Evolutionary conservation across 2,329 filamentous ascomycete genomes (phyloP).

Genomic region (Sordariomycetes sp.): DNA sequence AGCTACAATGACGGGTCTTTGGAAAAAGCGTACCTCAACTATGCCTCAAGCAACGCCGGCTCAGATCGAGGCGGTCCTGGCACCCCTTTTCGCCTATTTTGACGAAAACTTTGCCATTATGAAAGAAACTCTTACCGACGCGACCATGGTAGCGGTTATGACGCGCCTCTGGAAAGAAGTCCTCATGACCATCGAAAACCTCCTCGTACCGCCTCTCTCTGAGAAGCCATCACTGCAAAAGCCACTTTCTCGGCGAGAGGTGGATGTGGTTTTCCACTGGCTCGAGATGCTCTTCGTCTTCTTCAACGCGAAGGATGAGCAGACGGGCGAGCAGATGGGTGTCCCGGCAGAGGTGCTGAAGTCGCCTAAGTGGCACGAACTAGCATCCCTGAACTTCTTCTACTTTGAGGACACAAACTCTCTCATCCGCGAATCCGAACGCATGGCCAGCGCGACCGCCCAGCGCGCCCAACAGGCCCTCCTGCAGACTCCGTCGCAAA

Average conservation of each 20-base stretch:
- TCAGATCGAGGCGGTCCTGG: constrained; percentile 73
- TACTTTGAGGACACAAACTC: constrained; percentile 91
- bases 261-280: constrained; percentile 95
- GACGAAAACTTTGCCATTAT: constrained; percentile 99
- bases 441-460: constrained; percentile 84
- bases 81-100: constrained; percentile 86
- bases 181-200: constrained; percentile 76
- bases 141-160: constrained; percentile 99
- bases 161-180: constrained; percentile 97
- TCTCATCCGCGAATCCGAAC: constrained; percentile 88
- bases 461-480: constrained; percentile 65
- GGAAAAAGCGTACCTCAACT: constrained; percentile 50
- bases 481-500: constrained; percentile 38
- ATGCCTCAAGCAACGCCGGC: constrained; percentile 52
- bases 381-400: constrained; percentile 95
- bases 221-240: constrained; percentile 87
- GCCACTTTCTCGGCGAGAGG: constrained; percentile 74
- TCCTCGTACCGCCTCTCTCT: constrained; percentile 87
- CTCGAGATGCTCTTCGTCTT: constrained; percentile 83
- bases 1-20: constrained; percentile 63
- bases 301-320: constrained; percentile 87
- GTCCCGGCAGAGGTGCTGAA: constrained; percentile 88
- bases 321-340: constrained; percentile 70
- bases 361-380: constrained; percentile 95
- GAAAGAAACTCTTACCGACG: constrained; percentile 89